Percentiles rank a stretch among this genome's conserved stretches.
Evolutionary conservation across 768 basidiomycete species (phyloP).

Genomic region (Lanmaoa rubissima): DNA sequence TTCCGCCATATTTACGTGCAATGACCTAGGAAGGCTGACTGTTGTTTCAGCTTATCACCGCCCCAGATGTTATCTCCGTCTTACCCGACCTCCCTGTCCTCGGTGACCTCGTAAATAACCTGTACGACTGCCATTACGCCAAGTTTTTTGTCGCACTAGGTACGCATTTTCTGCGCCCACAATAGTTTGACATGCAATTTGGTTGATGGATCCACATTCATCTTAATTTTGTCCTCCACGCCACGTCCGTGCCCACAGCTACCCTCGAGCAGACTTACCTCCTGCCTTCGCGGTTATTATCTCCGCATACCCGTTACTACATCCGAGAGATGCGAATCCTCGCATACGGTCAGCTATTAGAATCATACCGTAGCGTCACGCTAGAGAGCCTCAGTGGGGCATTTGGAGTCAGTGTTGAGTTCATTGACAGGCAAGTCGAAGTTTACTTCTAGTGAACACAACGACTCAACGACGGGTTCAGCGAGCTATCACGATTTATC

Average conservation of each 20-base stretch:
- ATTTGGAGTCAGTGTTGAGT: constrained; percentile 87
- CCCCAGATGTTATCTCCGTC: constrained; percentile 86
- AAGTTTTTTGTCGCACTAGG: constrained; percentile 91
- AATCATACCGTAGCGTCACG: constrained; percentile 86
- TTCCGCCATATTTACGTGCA: background rate
- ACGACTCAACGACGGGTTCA: constrained; percentile 30
- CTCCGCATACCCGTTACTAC: constrained; percentile 86
- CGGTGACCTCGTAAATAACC: constrained; percentile 77
- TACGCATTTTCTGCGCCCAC: constrained; percentile 31
- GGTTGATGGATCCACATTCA: constrained; percentile 5
- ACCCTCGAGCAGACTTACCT: constrained; percentile 87
- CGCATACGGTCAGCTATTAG: constrained; percentile 89
- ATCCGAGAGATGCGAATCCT: constrained; percentile 95
- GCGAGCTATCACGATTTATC: constrained; percentile 91
- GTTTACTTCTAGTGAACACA: background rate
- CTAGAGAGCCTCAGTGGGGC: constrained; percentile 80
- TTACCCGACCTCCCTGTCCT: constrained; percentile 81
- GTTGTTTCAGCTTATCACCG: constrained; percentile 62
- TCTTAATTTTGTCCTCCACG: background rate
- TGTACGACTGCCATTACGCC: constrained; percentile 93
- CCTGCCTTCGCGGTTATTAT: constrained; percentile 81
- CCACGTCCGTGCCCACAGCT: constrained; percentile 42
- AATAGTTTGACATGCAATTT: background rate
- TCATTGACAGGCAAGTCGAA: constrained; percentile 74
- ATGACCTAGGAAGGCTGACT: constrained; percentile 1